These are phyloP conservation scores for Talaromyces liani DNA, from an alignment of 495 filamentous ascomycete species.

Conservation along the genomic window DNA sequence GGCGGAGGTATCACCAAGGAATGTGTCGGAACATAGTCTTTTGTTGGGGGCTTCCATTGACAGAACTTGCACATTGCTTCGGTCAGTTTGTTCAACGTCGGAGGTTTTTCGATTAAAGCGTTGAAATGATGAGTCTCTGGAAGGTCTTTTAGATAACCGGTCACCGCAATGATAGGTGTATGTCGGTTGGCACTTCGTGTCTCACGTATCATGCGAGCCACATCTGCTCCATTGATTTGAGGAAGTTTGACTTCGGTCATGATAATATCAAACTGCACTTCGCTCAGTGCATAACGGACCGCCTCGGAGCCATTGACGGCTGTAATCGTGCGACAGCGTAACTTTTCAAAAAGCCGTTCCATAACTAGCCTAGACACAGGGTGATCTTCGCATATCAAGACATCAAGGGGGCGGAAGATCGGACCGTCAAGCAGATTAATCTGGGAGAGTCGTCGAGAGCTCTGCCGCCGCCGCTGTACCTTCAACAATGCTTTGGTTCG, in stretches of 20 bases:
- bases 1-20: conserved; percentile 52
- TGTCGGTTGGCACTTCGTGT: conserved; percentile 90
- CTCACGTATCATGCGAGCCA: conserved; percentile 93
- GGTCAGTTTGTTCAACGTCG: conserved; percentile 78
- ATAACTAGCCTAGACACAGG: conserved; percentile 95
- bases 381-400: conserved; percentile 96
- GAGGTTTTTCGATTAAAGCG: conserved; percentile 89
- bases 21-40: conserved; percentile 37
- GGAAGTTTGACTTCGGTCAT: conserved; percentile 96
- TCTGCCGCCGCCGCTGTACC: conserved; percentile 85
- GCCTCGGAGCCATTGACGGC: conserved; percentile 85
- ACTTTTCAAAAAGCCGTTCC: conserved; percentile 92
- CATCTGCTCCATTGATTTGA: conserved; percentile 87
- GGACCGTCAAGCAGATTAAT: conserved; percentile 77
- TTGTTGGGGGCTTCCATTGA: conserved; percentile 78
- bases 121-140: conserved; percentile 93
- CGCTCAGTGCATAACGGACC: conserved; percentile 82
- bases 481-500: conserved; percentile 87
- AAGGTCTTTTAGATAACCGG: conserved; percentile 92
- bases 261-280: conserved; percentile 92
- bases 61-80: conserved; percentile 81
- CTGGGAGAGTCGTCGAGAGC: conserved; percentile 83
- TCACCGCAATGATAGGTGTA: conserved; percentile 95
- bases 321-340: conserved; percentile 90
- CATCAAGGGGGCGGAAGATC: conserved; percentile 81